phyloP scores from a whole-genome alignment of 805 yeast species.

The Barnettozyma vustinii region DNA sequence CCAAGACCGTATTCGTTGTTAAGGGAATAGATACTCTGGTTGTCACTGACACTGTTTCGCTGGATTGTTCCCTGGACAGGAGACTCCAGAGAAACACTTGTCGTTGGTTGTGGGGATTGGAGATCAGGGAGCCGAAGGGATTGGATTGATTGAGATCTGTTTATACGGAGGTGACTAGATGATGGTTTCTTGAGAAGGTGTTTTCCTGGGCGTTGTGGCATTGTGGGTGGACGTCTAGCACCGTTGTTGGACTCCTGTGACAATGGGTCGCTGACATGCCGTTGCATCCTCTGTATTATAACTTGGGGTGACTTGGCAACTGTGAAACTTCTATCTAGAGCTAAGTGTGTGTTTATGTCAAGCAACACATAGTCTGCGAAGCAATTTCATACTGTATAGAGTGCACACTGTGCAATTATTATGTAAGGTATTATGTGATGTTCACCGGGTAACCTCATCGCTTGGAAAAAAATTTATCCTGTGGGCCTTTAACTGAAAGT shows the following conservation, averaged over 20 bases:
- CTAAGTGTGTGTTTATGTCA: not conserved
- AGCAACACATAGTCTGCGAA: not conserved
- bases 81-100: conserved; percentile 26
- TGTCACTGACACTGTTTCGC: not conserved
- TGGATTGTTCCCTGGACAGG: conserved; percentile 4
- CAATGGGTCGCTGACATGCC: not conserved
- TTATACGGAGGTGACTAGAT: conserved; percentile 13
- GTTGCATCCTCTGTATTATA: not conserved
- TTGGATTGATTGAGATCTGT: conserved; percentile 11
- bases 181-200: conserved; percentile 15
- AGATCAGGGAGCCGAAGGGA: conserved; percentile 16
- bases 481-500: not conserved
- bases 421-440: not conserved
- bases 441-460: conserved; percentile 17
- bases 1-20: conserved; percentile 2
- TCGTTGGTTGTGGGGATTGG: conserved; percentile 29
- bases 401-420: not conserved
- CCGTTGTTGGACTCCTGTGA: not conserved
- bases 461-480: not conserved
- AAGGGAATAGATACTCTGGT: not conserved
- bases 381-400: not conserved
- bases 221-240: conserved; percentile 2
- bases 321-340: not conserved
- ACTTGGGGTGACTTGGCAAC: not conserved
- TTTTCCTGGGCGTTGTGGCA: conserved; percentile 15